Conservation (phyloP, 2,329 filamentous ascomycete species). For the Plenodomus tracheiphilus region DNA sequence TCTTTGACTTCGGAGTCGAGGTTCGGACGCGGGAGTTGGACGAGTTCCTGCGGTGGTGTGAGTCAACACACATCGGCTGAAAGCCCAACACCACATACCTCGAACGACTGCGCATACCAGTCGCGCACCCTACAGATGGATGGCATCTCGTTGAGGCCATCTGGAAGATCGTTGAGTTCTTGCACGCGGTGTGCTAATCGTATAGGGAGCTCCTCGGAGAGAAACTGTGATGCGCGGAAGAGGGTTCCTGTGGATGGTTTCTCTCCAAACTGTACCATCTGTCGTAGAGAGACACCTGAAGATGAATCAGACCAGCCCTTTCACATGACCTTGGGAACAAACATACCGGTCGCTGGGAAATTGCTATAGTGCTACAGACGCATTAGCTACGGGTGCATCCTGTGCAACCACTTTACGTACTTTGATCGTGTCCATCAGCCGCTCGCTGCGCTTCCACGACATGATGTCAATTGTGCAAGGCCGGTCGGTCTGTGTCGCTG, state of each 20-base stretch:
- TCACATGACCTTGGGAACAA: slow-evolving; percentile 64
- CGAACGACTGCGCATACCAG: slow-evolving; percentile 99
- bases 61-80: slow-evolving; percentile 27
- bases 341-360: slow-evolving; percentile 95
- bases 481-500: slow-evolving; percentile 37
- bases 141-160: slow-evolving; percentile 97
- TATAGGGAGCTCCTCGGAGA: slow-evolving; percentile 97
- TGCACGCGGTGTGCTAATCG: slow-evolving; percentile 94
- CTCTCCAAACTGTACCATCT: slow-evolving; percentile 99
- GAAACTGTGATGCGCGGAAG: slow-evolving; percentile 96
- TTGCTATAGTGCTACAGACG: slow-evolving; percentile 74
- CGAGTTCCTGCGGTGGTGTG: slow-evolving; percentile 74
- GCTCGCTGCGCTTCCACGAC: slow-evolving; percentile 91
- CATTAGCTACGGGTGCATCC: slow-evolving; percentile 24
- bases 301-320: slow-evolving; percentile 17
- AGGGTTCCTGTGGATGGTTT: slow-evolving; percentile 88
- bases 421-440: slow-evolving; percentile 94
- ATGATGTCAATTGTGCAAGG: slow-evolving; percentile 59
- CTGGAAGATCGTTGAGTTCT: slow-evolving; percentile 87
- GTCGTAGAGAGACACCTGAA: slow-evolving; percentile 70
- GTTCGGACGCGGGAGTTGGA: slow-evolving; percentile 75
- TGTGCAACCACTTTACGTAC: slow-evolving; percentile 21
- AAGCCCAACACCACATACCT: slow-evolving; percentile 62
- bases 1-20: slow-evolving; percentile 76
- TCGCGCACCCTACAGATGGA: slow-evolving; percentile 94